These are phyloP conservation scores for Pythium angustatum DNA, from an alignment of 352 stramenopile genomes.

Conservation along the genomic window DNA sequence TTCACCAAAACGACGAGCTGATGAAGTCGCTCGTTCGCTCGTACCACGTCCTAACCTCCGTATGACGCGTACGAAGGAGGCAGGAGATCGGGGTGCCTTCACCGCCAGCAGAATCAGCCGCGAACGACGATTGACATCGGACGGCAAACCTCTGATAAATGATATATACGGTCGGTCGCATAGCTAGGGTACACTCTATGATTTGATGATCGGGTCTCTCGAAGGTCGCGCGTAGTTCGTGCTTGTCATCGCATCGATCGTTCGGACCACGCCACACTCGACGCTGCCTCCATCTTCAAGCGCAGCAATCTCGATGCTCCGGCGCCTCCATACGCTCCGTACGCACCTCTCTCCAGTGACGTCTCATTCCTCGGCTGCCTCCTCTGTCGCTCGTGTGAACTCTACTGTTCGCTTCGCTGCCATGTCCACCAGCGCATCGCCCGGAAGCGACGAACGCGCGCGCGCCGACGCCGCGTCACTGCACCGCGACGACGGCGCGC, in stretches of 20 bases:
- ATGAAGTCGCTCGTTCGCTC: too few relatives aligned
- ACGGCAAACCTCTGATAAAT: background rate
- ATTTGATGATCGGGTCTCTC: background rate
- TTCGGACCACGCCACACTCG: background rate
- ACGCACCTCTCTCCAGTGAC: slow-evolving; percentile 25
- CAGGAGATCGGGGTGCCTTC: too few relatives aligned
- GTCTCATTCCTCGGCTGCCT: background rate
- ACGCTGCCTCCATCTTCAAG: slow-evolving; percentile 12
- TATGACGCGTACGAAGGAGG: too few relatives aligned
- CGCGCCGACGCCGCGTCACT: slow-evolving; percentile 51
- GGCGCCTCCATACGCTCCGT: slow-evolving; percentile 19
- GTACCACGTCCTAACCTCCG: too few relatives aligned
- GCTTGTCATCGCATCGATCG: slow-evolving; percentile 8
- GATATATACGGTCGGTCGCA: background rate
- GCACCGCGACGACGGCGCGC: slow-evolving; percentile 50
- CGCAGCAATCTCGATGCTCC: slow-evolving; percentile 25
- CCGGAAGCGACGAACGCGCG: slow-evolving; percentile 48
- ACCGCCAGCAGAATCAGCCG: background rate
- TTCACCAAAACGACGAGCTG: too few relatives aligned
- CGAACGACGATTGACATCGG: background rate
- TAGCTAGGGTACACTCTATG: background rate
- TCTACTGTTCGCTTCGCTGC: background rate
- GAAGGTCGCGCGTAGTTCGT: slow-evolving; percentile 19
- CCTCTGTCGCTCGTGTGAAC: background rate
- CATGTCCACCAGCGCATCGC: slow-evolving; percentile 47